A percentile compares a stretch with the other conserved stretches of the same genome.
Evolutionary conservation across 371 early-diverging fungal genomes (phyloP).

Genomic region (Basidiobolus meristosporus): DNA sequence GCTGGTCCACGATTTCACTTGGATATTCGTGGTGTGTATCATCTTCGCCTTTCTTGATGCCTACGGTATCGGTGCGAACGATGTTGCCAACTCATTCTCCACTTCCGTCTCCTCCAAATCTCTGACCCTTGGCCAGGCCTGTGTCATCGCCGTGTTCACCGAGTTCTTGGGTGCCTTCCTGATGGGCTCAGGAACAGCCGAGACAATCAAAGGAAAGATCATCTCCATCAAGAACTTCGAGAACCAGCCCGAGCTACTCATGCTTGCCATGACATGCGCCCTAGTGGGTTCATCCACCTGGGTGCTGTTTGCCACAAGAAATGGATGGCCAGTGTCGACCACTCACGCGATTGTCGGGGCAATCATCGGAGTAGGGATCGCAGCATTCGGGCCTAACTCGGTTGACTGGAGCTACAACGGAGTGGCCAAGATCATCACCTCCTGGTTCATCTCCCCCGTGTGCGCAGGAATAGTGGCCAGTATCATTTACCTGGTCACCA

Average conservation of each 20-base stretch:
- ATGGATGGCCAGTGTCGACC: conserved; percentile 41
- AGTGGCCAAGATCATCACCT: conserved; percentile 45
- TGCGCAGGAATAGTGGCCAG: conserved; percentile 43
- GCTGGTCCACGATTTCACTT: no score
- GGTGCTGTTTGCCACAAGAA: conserved; percentile 57
- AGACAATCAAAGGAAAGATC: conserved; percentile 59
- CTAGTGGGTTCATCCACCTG: conserved; percentile 55
- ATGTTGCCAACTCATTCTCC: conserved; percentile 77
- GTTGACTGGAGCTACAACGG: conserved; percentile 55
- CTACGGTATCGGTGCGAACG: conserved; percentile 70
- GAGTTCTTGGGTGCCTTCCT: conserved; percentile 72
- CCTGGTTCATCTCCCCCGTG: conserved; percentile 62
- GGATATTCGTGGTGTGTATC: conserved; percentile 53
- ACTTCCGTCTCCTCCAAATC: conserved; percentile 68
- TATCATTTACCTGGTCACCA: conserved; percentile 39
- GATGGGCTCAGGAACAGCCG: conserved; percentile 52
- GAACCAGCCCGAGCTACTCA: conserved; percentile 43
- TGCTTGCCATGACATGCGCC: conserved; percentile 70
- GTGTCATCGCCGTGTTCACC: conserved; percentile 60
- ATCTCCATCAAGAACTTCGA: conserved; percentile 24
- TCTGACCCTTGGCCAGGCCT: conserved; percentile 50
- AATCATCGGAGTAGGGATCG: conserved; percentile 59
- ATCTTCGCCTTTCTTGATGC: conserved; percentile 44
- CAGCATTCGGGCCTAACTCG: conserved; percentile 39
- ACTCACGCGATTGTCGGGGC: conserved; percentile 63